A percentile compares a stretch with the other conserved stretches of the same genome.
Evolutionary conservation across 495 filamentous ascomycete species (phyloP).

Genomic region (Hypoxylon intermedium): DNA sequence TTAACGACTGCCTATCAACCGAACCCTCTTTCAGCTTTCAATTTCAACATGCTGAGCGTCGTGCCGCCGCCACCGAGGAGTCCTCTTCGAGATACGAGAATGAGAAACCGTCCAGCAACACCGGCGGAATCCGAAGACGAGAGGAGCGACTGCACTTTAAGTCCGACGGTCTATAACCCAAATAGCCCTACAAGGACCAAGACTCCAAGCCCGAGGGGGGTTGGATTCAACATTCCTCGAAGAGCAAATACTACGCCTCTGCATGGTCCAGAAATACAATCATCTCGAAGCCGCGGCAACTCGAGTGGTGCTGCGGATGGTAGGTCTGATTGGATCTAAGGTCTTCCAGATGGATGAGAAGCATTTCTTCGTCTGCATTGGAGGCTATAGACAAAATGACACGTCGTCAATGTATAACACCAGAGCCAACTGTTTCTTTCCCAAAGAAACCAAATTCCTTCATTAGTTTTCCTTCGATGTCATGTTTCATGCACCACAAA

Average conservation of each 20-base stretch:
- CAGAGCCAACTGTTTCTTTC: slow-evolving; percentile 18
- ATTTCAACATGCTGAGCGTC: slow-evolving; percentile 9
- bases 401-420: slow-evolving; percentile 28
- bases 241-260: slow-evolving; percentile 37
- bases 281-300: slow-evolving; percentile 28
- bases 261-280: slow-evolving; percentile 1
- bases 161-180: slow-evolving; percentile 51
- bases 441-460: slow-evolving; percentile 14
- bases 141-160: slow-evolving; percentile 43
- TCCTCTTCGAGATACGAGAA: slow-evolving; percentile 34
- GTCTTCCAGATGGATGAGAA: background rate
- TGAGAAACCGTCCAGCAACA: slow-evolving; percentile 48
- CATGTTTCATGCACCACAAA: slow-evolving; percentile 14
- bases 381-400: slow-evolving; percentile 31
- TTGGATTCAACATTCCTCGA: slow-evolving; percentile 47
- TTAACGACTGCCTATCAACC: slow-evolving; percentile 35
- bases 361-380: background rate
- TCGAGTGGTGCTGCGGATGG: slow-evolving; percentile 25
- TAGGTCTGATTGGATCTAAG: slow-evolving; percentile 40
- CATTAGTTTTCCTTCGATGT: slow-evolving; percentile 30
- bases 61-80: slow-evolving; percentile 17
- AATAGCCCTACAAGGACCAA: slow-evolving; percentile 51
- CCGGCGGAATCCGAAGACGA: slow-evolving; percentile 29
- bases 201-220: slow-evolving; percentile 53
- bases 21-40: slow-evolving; percentile 33